Conservation (phyloP, 169 alveolate genomes). For the Cryptosporidium meleagridis region DNA sequence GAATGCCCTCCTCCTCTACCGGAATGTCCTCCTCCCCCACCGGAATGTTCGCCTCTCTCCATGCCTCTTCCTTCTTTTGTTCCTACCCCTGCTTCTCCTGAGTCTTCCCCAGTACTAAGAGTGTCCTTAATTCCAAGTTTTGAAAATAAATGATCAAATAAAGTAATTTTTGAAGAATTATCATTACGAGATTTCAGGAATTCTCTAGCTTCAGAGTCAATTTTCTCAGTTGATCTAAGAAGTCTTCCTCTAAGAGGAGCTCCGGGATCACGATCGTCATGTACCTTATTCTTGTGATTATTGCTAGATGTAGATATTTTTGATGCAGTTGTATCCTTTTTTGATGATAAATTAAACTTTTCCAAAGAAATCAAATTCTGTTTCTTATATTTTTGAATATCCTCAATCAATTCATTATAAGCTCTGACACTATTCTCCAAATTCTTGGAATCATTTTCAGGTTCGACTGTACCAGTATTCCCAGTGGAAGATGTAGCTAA, state of each 20-base stretch:
- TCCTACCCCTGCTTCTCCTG: neutral
- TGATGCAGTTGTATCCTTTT: neutral
- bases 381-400: neutral
- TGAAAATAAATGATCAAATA: slow-evolving; percentile 60
- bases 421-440: neutral
- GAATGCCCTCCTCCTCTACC: neutral
- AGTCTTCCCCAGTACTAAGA: neutral
- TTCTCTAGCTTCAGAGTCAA: slow-evolving; percentile 52
- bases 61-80: neutral
- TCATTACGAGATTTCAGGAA: slow-evolving; percentile 17
- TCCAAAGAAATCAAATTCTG: slow-evolving; percentile 11
- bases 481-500: neutral
- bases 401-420: slow-evolving; percentile 21
- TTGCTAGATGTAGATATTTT: neutral
- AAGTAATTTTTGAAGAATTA: slow-evolving; percentile 2
- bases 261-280: slow-evolving; percentile 56
- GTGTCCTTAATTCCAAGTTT: slow-evolving; percentile 22
- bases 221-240: slow-evolving; percentile 23
- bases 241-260: slow-evolving; percentile 53
- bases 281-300: neutral
- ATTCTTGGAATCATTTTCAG: neutral
- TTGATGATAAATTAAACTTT: slow-evolving; percentile 1
- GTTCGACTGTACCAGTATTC: neutral
- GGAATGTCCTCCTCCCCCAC: neutral
- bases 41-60: neutral